Conservation (phyloP, 352 stramenopile species). For the Phytophthora sp. region DNA sequence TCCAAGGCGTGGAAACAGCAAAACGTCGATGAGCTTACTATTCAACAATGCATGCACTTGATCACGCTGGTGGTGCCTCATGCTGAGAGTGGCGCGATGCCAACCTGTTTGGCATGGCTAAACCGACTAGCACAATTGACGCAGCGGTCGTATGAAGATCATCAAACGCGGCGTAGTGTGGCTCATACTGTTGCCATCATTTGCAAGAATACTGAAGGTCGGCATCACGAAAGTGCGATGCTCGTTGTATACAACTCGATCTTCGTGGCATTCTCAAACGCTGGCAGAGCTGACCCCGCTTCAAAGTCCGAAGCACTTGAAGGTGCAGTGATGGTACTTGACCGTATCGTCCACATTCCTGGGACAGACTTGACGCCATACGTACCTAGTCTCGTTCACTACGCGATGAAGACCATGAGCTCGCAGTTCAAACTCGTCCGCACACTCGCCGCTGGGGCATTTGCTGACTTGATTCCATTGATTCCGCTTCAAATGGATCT, state of each 20-base stretch:
- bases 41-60: constrained; percentile 62
- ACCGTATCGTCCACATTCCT: constrained; percentile 50
- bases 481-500: constrained; percentile 84
- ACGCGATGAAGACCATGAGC: constrained; percentile 72
- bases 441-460: constrained; percentile 58
- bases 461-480: constrained; percentile 72
- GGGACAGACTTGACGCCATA: constrained; percentile 50
- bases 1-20: constrained; percentile 42
- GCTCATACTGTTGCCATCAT: constrained; percentile 56
- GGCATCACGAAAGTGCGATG: constrained; percentile 49
- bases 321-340: constrained; percentile 65
- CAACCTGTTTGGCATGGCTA: constrained; percentile 56
- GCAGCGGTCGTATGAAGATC: constrained; percentile 27
- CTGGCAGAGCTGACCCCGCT: not conserved
- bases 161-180: constrained; percentile 39
- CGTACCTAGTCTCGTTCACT: constrained; percentile 73
- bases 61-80: constrained; percentile 47
- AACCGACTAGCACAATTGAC: constrained; percentile 36
- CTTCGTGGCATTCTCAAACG: constrained; percentile 43
- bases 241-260: constrained; percentile 55
- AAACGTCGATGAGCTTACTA: constrained; percentile 32
- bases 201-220: constrained; percentile 40
- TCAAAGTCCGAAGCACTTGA: constrained; percentile 31
- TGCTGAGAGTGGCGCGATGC: constrained; percentile 37
- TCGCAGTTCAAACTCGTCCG: constrained; percentile 49